Evolutionary conservation across 2,329 filamentous ascomycete genomes (phyloP).

Genomic region (Nothophoma quercina): DNA sequence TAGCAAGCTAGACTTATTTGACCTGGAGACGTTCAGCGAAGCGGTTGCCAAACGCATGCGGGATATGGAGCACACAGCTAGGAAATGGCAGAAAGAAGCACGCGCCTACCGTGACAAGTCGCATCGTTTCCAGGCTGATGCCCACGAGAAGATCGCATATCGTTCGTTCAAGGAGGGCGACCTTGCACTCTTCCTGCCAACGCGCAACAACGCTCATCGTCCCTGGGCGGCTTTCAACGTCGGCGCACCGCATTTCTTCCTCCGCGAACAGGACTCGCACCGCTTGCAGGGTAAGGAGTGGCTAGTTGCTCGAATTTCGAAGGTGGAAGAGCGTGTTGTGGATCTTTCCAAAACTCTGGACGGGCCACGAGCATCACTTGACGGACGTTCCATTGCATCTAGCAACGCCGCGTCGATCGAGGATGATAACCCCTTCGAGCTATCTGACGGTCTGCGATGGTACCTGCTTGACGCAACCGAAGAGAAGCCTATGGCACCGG

Average conservation of each 20-base stretch:
- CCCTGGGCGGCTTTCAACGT: constrained; percentile 99
- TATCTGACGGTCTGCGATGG: constrained; percentile 94
- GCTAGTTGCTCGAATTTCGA: constrained; percentile 92
- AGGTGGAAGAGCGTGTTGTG: constrained; percentile 90
- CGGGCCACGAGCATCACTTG: constrained; percentile 51
- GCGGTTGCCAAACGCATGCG: constrained; percentile 88
- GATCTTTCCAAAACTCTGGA: constrained; percentile 84
- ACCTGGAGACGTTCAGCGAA: constrained; percentile 84
- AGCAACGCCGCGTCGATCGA: constrained; percentile 67
- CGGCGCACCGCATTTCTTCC: constrained; percentile 94
- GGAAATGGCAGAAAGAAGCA: constrained; percentile 91
- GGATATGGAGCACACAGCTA: constrained; percentile 90
- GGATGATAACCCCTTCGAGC: constrained; percentile 95
- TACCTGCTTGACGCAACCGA: constrained; percentile 93
- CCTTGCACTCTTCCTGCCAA: constrained; percentile 90
- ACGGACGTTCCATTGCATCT: constrained; percentile 58
- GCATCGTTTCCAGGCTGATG: constrained; percentile 79
- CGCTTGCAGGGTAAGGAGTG: constrained; percentile 86
- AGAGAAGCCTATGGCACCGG: constrained; percentile 86
- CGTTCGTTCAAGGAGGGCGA: constrained; percentile 96
- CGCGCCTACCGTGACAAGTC: constrained; percentile 87
- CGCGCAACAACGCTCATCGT: constrained; percentile 89
- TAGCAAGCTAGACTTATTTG: constrained; percentile 76
- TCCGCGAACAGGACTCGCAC: constrained; percentile 90
- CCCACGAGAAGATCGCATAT: constrained; percentile 95